These are phyloP conservation scores for Angophora floribunda DNA, from an alignment of 345 rosid genomes.

Conservation along the genomic window DNA sequence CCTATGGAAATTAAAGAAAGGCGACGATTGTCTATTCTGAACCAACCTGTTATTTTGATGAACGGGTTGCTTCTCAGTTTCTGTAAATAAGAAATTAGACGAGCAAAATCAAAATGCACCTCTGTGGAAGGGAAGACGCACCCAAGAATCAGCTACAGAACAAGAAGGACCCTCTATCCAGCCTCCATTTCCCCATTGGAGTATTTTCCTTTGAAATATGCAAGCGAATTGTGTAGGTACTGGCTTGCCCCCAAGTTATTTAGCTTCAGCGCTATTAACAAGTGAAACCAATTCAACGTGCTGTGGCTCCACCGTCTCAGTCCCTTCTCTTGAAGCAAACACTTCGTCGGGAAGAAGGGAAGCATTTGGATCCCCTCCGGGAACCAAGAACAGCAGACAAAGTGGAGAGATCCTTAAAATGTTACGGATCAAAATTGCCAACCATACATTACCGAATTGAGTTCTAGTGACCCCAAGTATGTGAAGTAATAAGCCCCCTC, in stretches of 20 bases:
- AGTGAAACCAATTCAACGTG: conserved; percentile 47
- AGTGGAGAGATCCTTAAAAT: conserved; percentile 45
- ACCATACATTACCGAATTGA: conserved; percentile 56
- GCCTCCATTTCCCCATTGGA: background rate
- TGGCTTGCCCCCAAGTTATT: background rate
- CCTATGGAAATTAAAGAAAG: background rate
- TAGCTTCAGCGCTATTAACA: conserved; percentile 2
- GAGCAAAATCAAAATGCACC: background rate
- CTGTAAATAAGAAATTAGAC: background rate
- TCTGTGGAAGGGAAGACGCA: background rate
- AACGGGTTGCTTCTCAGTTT: background rate
- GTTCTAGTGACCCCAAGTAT: conserved; percentile 44
- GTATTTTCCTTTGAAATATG: background rate
- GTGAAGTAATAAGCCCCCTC: conserved; percentile 54
- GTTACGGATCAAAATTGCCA: conserved; percentile 57
- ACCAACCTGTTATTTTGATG: background rate
- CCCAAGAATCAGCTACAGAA: background rate
- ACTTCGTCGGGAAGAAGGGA: conserved; percentile 45
- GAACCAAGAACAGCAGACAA: conserved; percentile 47
- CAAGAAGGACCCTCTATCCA: background rate
- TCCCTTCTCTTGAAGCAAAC: conserved; percentile 23
- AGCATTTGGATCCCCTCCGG: conserved; percentile 38
- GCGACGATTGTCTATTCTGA: background rate
- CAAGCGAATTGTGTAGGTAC: background rate
- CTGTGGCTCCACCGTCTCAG: conserved; percentile 13